Evolutionary conservation across 345 rosid species (phyloP).

Genomic region (Melaleuca quinquenervia): DNA sequence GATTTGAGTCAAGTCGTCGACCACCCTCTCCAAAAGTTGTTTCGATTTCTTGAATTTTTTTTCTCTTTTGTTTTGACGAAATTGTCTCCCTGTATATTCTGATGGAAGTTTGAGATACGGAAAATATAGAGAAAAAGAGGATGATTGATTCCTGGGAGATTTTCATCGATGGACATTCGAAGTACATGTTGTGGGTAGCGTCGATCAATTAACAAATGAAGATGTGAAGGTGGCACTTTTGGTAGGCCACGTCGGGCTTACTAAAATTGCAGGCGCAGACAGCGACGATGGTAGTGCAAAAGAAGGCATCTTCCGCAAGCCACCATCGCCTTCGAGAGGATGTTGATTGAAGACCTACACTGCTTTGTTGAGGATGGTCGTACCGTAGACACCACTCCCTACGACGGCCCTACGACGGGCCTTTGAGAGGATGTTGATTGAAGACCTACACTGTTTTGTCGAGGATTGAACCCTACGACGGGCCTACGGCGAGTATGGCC

Average conservation of each 20-base stretch:
- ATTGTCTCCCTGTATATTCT: not conserved
- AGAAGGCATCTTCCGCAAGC: not conserved
- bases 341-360: not conserved
- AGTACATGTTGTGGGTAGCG: not conserved
- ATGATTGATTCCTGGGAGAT: not conserved
- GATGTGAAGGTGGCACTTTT: not conserved
- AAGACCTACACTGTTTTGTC: not conserved
- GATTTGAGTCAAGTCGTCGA: no score
- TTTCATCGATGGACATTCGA: not conserved
- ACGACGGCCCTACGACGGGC: not conserved
- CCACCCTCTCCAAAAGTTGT: no score
- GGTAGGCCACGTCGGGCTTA: not conserved
- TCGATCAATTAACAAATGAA: not conserved
- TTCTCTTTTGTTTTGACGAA: fast-evolving
- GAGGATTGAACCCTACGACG: not conserved
- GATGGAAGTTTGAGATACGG: not conserved
- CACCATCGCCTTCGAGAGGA: not conserved
- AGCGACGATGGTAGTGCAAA: not conserved
- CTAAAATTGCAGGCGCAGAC: not conserved
- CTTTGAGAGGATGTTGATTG: not conserved
- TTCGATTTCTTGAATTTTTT: not conserved
- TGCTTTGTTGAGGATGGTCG: not conserved
- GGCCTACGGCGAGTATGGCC: not conserved
- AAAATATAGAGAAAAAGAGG: not conserved
- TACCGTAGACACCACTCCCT: not conserved